phyloP scores from a whole-genome alignment of 2,329 filamentous ascomycete genomes.

The Neopestalotiopsis sp. region DNA sequence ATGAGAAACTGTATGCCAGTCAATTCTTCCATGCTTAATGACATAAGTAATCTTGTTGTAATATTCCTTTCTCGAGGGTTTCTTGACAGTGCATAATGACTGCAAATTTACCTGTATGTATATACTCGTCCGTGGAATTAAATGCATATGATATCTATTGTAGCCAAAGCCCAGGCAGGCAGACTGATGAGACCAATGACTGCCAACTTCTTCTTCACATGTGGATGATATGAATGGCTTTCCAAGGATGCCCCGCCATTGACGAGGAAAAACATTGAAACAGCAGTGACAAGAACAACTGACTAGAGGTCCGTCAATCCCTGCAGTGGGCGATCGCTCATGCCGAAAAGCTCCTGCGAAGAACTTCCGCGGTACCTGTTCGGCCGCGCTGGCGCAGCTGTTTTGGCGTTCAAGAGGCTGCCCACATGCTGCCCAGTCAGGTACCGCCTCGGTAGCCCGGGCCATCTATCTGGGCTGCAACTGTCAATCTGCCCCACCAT shows the following conservation, averaged over 20 bases:
- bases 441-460: slow-evolving; percentile 8
- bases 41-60: too few species aligned
- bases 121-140: too few species aligned
- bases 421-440: background rate
- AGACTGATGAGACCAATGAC: background rate
- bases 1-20: too few species aligned
- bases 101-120: too few species aligned
- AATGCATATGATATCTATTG: too few species aligned
- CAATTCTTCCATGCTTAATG: too few species aligned
- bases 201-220: background rate
- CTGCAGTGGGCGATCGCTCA: slow-evolving; percentile 15
- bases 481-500: slow-evolving; percentile 13
- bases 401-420: too few species aligned
- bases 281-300: background rate
- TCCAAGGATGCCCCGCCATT: slow-evolving; percentile 15
- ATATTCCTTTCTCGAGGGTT: too few species aligned
- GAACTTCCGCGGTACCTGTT: background rate
- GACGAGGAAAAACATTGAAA: background rate
- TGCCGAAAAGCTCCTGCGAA: slow-evolving; percentile 1
- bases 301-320: slow-evolving; percentile 2
- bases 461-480: background rate
- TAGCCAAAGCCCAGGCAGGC: background rate
- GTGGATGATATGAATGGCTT: background rate
- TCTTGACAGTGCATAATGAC: too few species aligned
- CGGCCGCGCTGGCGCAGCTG: background rate